These are phyloP conservation scores for Paracoccidioides lutzii DNA, from an alignment of 2,329 filamentous ascomycete genomes.

Conservation along the genomic window DNA sequence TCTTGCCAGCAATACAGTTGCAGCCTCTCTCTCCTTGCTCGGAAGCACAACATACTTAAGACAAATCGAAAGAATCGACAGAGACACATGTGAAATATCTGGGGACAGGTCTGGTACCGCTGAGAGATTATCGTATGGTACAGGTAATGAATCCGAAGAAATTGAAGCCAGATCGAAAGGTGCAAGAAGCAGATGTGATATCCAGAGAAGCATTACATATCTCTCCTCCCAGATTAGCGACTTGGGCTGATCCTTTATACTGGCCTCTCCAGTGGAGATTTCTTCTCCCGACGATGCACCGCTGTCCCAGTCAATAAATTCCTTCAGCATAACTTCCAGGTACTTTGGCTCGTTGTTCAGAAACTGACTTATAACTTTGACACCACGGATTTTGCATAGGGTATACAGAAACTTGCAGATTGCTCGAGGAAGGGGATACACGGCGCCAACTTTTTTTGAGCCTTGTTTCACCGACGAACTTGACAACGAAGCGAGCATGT, in stretches of 20 bases:
- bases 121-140: constrained; percentile 23
- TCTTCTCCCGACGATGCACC: background rate
- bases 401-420: constrained; percentile 73
- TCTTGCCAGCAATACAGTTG: constrained; percentile 68
- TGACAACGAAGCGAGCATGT: constrained; percentile 22
- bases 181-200: constrained; percentile 66
- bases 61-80: constrained; percentile 57
- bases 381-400: constrained; percentile 85
- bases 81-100: constrained; percentile 55
- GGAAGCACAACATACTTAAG: constrained; percentile 58
- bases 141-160: constrained; percentile 39
- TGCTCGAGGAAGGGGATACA: constrained; percentile 49
- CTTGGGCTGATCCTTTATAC: constrained; percentile 13
- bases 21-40: constrained; percentile 80
- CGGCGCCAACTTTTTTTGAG: constrained; percentile 22
- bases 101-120: constrained; percentile 36
- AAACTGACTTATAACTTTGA: constrained; percentile 85
- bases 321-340: constrained; percentile 64
- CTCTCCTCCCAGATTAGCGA: constrained; percentile 70
- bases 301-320: constrained; percentile 50
- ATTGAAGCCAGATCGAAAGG: constrained; percentile 87
- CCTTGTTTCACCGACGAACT: constrained; percentile 14
- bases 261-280: constrained; percentile 9
- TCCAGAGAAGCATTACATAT: constrained; percentile 79
- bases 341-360: constrained; percentile 80